Evolutionary conservation across 441 rosid species (phyloP).

Genomic region (Jatropha podagrica): DNA sequence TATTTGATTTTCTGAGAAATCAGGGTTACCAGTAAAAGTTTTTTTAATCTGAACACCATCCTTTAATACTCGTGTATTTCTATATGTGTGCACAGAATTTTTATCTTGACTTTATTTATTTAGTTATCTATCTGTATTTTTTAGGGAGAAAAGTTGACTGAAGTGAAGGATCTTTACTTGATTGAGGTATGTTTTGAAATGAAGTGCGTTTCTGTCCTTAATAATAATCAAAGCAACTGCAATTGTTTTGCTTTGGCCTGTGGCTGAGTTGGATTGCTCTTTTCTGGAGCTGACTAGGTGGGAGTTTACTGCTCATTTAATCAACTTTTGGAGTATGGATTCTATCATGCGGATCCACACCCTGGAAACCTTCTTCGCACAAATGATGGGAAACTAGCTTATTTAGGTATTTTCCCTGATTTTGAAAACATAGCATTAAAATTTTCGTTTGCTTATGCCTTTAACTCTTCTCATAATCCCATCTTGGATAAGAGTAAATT

Average conservation of each 20-base stretch:
- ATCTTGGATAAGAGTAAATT: background rate
- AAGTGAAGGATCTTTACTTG: slow-evolving; percentile 78
- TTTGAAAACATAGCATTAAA: slow-evolving; percentile 8
- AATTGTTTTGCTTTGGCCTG: background rate
- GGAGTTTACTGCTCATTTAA: slow-evolving; percentile 98
- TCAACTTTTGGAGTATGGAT: slow-evolving; percentile 90
- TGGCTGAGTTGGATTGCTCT: slow-evolving; percentile 16
- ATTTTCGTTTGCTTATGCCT: background rate
- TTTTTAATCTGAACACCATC: slow-evolving; percentile 11
- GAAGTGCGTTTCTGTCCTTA: slow-evolving; percentile 15
- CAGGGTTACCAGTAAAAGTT: background rate
- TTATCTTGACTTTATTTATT: slow-evolving; percentile 19
- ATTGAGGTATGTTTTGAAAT: slow-evolving; percentile 54
- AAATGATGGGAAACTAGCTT: slow-evolving; percentile 84
- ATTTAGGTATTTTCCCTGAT: slow-evolving; percentile 55
- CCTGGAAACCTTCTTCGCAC: slow-evolving; percentile 97
- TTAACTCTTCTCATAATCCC: background rate
- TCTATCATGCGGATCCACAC: slow-evolving; percentile 99
- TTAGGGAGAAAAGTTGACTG: slow-evolving; percentile 85
- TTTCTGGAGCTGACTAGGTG: slow-evolving; percentile 48
- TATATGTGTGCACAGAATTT: slow-evolving; percentile 9
- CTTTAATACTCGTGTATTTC: background rate
- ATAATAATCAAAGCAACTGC: slow-evolving; percentile 4
- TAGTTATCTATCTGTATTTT: slow-evolving; percentile 15
- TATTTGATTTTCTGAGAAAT: background rate